Evolutionary conservation across 208 protist species (phyloP), one percentile per base, ranked within the genome.

Genomic region (Trypanosoma mega): DNA sequence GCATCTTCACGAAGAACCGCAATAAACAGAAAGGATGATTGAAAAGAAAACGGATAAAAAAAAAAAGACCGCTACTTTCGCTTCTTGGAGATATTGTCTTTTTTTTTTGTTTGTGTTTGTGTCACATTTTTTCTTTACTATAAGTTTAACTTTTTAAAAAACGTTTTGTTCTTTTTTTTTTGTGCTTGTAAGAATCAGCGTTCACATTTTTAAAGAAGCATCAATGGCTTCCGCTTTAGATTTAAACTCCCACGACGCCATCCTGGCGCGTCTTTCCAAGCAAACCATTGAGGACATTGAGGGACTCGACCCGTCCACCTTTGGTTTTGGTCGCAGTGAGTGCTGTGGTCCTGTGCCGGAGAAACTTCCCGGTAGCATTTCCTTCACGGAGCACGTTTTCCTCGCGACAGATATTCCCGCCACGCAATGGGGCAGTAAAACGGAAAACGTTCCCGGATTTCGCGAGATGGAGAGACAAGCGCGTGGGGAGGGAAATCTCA

Each of bases 261-360:
- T 93, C 62, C 77, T 82, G 51, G 31, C 63, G 34, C 64, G 62
- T 34, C 71, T 93, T 12, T 82, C 69, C 16, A 29, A 45, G 26
- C 59, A 88, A 47, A 83, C 85, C 12, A 71, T 94, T 30, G 55
- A 76, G 41, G 92, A 97, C 54, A 97, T 97, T 64, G 92, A 97
- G 53, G 89, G 81, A 20, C 61, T 97, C 24, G 85, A 97, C 62
- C 74, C 80, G 8, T 46, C 27, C 44, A 60, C 74, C 60, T 75
- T 81, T 45, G 92, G 92, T 49, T 97, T 97, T 50, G 72, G 68
- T 30, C 82, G 90, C 26, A 72, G 80, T 71, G 88, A 96, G 78
- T 96, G 90, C 78, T 92, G 86, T 68, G 84, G 82, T 27, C 68
- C 75, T 3, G 50, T 90, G 3, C 85, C 85, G 1, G 48, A 63